Percentiles rank a stretch among this genome's conserved stretches.
These are phyloP conservation scores for Metschnikowia anglica DNA, from an alignment of 805 yeast genomes.

Conservation along the genomic window DNA sequence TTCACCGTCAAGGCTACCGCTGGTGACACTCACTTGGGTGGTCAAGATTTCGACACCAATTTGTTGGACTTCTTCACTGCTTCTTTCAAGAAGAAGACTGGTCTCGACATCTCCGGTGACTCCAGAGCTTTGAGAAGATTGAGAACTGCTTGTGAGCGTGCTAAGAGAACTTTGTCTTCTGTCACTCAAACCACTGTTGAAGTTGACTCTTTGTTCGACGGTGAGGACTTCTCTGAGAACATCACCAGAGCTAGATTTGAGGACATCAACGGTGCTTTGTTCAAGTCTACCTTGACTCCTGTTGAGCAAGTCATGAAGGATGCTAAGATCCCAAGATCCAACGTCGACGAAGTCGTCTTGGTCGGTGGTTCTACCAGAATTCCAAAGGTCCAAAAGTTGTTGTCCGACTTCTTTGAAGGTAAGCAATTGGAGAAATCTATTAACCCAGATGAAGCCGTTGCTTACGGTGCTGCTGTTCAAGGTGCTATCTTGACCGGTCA, in stretches of 20 bases:
- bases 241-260: slow-evolving; percentile 97
- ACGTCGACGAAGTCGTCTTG: slow-evolving; percentile 89
- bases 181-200: slow-evolving; percentile 96
- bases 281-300: slow-evolving; percentile 93
- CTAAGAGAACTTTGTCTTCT: slow-evolving; percentile 92
- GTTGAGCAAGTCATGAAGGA: slow-evolving; percentile 95
- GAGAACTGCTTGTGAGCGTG: slow-evolving; percentile 97
- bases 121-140: slow-evolving; percentile 63
- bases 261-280: slow-evolving; percentile 88
- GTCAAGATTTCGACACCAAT: slow-evolving; percentile 53
- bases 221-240: slow-evolving; percentile 93
- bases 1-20: slow-evolving; percentile 92
- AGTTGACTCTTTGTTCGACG: slow-evolving; percentile 92
- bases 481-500: slow-evolving; percentile 66
- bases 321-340: slow-evolving; percentile 82
- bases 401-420: slow-evolving; percentile 87
- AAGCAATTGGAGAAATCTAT: slow-evolving; percentile 96
- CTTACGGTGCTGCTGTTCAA: slow-evolving; percentile 99
- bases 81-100: slow-evolving; percentile 48
- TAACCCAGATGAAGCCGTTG: slow-evolving; percentile 99
- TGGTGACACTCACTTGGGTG: slow-evolving; percentile 54
- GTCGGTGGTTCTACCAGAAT: slow-evolving; percentile 99
- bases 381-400: slow-evolving; percentile 94
- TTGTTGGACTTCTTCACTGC: slow-evolving; percentile 48
- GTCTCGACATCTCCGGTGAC: slow-evolving; percentile 46